Evolutionary conservation across 345 rosid species (phyloP), one percentile per base, ranked within the genome.

Genomic region (Boechera divaricarpa): DNA sequence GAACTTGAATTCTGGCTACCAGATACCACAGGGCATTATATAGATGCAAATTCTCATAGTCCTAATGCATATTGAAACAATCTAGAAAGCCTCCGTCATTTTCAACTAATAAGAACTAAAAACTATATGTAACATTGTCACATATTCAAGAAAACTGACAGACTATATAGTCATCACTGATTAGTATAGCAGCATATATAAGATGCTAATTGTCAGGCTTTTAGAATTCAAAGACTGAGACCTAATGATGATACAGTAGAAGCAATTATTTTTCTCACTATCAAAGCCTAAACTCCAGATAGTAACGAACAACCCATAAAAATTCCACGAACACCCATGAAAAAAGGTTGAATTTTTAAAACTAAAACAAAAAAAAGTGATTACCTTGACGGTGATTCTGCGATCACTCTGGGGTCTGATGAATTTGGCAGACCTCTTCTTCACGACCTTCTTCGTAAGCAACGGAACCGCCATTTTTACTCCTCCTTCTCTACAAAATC

Each of bases 381-480:
- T 55, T 84, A 93, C 94, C 95, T 91, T 89, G 53, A 93, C 95
- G 2, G 91, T 82, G 70, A 86, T 83, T 80, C 85, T 87, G 67
- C 97, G 89, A 58, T 91, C 95, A 33, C 96, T 83, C 84, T 89
- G 97, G 32, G 97, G 91, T 69, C 96, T 88, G 84, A 87, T 91
- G 83, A 93, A 91, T 72, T 85, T 80, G 84, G 89, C 90, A 61
- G 82, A 73, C 78, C 97, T 81, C 90, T 93, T 92, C 92, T 89
- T 92, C 59, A 88, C 87, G 33, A 84, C 82, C 94, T 82, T 92
- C 94, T 92, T 92, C 67, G 81, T 52, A 63, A 87, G 75, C 73
- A 90, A 74, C 18, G 92, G 92, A 35, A 85, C 92, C 83, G 96
- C 96, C 97, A 92, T 89, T 74, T 39, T 41, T 68, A 9, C 77